Evolutionary conservation across 306 rosid genomes (phyloP), one percentile per base, ranked within the genome.

Genomic region (Argentina anserina): DNA sequence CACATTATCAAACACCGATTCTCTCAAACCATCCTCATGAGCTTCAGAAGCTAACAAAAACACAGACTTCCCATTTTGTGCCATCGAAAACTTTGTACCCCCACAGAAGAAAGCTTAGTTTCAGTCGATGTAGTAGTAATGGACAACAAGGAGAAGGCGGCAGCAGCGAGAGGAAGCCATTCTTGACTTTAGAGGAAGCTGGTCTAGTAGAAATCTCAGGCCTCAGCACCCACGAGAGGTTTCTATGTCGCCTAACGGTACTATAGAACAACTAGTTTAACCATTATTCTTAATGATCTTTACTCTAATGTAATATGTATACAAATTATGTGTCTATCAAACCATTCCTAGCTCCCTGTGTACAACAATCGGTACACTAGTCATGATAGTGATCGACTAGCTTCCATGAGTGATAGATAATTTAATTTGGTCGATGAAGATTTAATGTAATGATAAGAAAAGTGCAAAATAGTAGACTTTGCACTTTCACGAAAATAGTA

Each of bases 161-260:
- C 31, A 50, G 68, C 14, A 46, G 65, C 11, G 80, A 90, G 29
- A 85, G 66, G 46, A 53, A 82, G 66, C 84, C 87, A 5, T 94
- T 94, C 84, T 65, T 94, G 82, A 82, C 91, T 7, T 37, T 85
- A 0, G 98, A 94, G 56, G 97, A 89, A 78, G 98, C 97, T 53
- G 92, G 98, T 63, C 85, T 91, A n/a, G 96, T 94, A 2, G 95
- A 94, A 80, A 80, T 91, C 0, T 94, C 98, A 14, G 98, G 92
- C 9, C 84, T 94, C 75, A 72, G 84, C 82, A 69, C 95, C 25
- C 97, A 89, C 69, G 97, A 91, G 69, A 89, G 95, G 34, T 94
- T 91, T 74, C 94, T 91, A 1, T 90, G 97, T 82, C 98, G 97
- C 56, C 77, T 93, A 79, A 90, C 98, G 60, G 98, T 93, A 83